These are phyloP conservation scores for Plantago coronopus DNA, from an alignment of 305 asterid species.

Conservation along the genomic window DNA sequence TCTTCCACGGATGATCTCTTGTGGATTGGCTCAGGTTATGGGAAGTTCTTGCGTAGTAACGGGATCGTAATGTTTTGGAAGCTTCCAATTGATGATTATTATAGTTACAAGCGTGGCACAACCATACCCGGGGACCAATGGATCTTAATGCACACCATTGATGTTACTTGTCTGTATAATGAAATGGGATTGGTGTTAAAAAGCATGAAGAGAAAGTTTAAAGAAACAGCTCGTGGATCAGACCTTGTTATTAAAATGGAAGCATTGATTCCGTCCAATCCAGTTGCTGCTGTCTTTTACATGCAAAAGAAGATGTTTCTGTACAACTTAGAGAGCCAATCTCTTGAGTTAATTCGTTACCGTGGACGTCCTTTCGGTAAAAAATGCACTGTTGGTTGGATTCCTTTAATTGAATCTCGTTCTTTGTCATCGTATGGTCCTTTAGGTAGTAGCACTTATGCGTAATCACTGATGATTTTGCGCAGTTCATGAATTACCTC, in stretches of 20 bases:
- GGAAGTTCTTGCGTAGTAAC: too few relatives aligned
- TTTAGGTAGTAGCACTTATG: too few relatives aligned
- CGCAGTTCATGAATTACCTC: too few relatives aligned
- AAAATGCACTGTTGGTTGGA: not conserved
- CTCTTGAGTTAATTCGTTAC: not conserved
- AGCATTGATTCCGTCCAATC: slow-evolving; percentile 2
- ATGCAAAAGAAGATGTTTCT: not conserved
- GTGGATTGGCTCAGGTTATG: not conserved
- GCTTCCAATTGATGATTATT: not conserved
- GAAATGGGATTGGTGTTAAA: not conserved
- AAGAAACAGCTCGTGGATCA: not conserved
- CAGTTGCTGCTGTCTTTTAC: slow-evolving; percentile 1
- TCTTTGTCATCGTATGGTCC: too few relatives aligned
- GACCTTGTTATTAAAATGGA: not conserved
- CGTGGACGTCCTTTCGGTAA: not conserved
- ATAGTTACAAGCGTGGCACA: slow-evolving; percentile 2
- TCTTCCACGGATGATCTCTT: not conserved
- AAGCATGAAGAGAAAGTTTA: not conserved
- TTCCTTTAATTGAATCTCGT: too few relatives aligned
- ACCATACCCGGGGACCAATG: slow-evolving; percentile 1
- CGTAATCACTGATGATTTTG: too few relatives aligned
- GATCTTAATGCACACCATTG: slow-evolving; percentile 7
- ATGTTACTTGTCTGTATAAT: not conserved
- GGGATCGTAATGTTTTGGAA: not conserved
- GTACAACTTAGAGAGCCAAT: slow-evolving; percentile 3